Evolutionary conservation across 306 rosid genomes (phyloP), one percentile per base, ranked within the genome.

Genomic region (Lablab purpureus): DNA sequence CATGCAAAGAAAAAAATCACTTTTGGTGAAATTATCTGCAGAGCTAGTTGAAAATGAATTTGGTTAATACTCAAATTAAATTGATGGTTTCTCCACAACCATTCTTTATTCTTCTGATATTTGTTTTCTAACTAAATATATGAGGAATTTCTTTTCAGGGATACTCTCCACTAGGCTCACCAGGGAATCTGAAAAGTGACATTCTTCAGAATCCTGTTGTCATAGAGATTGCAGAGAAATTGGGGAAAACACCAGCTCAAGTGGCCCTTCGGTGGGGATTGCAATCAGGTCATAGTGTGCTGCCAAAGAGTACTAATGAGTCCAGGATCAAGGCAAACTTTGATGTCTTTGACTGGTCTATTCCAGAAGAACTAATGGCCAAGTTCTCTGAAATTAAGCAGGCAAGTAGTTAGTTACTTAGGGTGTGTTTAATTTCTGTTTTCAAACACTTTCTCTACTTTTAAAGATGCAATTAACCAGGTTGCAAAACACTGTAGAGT

Each of bases 191-290:
- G 23, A 87, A 82, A 60, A 74, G 68, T 66, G 81, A 78, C 82
- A 45, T 93, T 72, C 86, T 89, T 30, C 67, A 87, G 84, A 71
- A 83, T 76, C 86, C 90, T 72, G 21, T 71, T 54, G 22, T 91
- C 51, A 64, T 12, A 7, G 30, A 27, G 58, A 81, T 89, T 32
- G 90, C 91, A 28, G 87, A 91, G 73, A 84, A 85, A 77, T 11
- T 93, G 10, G 87, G 89, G 36, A 93, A 87, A 82, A 83, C 94
- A 55, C 85, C 94, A 6, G 94, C 90, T 2, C 97, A 93, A 68
- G 94, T 91, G 15, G 93, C 89, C 62, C 91, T 91, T 73, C 65
- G 93, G 2, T 93, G 97, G 97, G 94, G 97, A 4, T 19, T 93
- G 2, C 93, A 91, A 86, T 65, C 67, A 25, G 98, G 94, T 55